Conservation (phyloP, 2,329 filamentous ascomycete genomes). For the Passalora sequoiae region DNA sequence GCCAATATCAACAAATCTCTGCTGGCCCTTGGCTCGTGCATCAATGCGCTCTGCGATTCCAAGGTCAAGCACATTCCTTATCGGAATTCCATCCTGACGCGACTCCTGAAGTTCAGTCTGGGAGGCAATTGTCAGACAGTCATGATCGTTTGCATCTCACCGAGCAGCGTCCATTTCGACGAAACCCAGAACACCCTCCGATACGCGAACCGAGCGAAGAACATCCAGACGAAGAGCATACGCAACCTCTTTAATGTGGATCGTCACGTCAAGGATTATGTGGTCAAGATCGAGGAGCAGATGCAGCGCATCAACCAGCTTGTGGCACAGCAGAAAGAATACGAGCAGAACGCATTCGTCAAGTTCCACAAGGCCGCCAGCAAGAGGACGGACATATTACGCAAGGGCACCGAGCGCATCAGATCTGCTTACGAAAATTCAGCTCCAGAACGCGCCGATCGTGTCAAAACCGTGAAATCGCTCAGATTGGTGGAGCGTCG, state of each 20-base stretch:
- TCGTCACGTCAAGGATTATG: conserved; percentile 95
- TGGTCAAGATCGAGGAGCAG: conserved; percentile 99
- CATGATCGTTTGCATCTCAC: conserved; percentile 98
- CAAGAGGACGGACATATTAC: conserved; percentile 69
- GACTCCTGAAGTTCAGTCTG: conserved; percentile 91
- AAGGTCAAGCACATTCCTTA: conserved; percentile 95
- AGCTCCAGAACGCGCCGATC: conserved; percentile 69
- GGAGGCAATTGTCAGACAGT: conserved; percentile 98
- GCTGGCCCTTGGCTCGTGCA: conserved; percentile 89
- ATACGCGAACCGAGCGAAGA: conserved; percentile 97
- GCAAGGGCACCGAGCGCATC: conserved; percentile 75
- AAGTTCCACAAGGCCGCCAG: conserved; percentile 90
- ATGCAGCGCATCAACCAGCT: conserved; percentile 95
- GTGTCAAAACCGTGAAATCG: conserved; percentile 72
- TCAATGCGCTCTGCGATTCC: conserved; percentile 93
- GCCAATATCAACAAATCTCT: conserved; percentile 99
- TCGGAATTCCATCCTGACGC: conserved; percentile 93
- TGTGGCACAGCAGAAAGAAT: conserved; percentile 85
- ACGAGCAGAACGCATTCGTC: conserved; percentile 71
- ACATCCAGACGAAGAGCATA: conserved; percentile 99
- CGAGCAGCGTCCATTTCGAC: conserved; percentile 93
- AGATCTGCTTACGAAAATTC: conserved; percentile 80
- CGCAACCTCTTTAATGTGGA: conserved; percentile 99
- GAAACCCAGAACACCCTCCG: conserved; percentile 97
- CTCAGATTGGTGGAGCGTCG: conserved; percentile 76